Evolutionary conservation across 176 grass and related monocot genomes (phyloP), one percentile per base, ranked within the genome.

Genomic region (Oryza officinalis): DNA sequence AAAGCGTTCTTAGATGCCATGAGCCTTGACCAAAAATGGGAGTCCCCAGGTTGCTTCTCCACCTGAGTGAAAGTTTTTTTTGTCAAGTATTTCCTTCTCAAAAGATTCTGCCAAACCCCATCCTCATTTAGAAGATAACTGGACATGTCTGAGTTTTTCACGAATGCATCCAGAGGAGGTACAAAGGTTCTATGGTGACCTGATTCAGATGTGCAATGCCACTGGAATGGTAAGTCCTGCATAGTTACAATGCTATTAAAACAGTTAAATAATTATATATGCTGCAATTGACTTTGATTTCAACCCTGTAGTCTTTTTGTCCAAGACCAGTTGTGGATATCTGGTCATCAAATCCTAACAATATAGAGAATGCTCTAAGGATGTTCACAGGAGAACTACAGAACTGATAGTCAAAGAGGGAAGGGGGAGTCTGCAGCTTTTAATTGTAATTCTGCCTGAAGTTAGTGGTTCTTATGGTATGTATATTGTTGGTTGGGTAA

Each of bases 361-460:
- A 85, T 17, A 67, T 94, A 18, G 89, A 97, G 80, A 52, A 40
- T 60, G 77, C 65, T 71, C 79, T 97, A 66, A 94, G 80, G 81
- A 90, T 70, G 37, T 97, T 20, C 50, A 86, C 26, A 69, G 64
- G 74, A 83, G 63, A 46, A 80, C 84, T 2, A 37, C 11, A 0
- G 80, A 92, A 41, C 28, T 40, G 26, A 59, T 75, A 50, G 44
- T 8, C 1, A 35, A 32, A 27, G 77, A 85, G 14, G 76, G 30
- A 30, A n/a, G 12, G 1, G 67, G 75, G 37, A 69, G 40, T 25
- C 85, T 94, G 2, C 80, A 97, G 72, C 87, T 97, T 43, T 65
- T 94, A 3, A 82, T 97, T 26, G 81, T 94, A 31, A 87, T 97
- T 43, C 76, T 97, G 38, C 94, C 94, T 54, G 92, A 97, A 6